Evolutionary conservation across 1,284 basidiomycete genomes (phyloP).

Genomic region (Cryptococcus jaspeensis): DNA sequence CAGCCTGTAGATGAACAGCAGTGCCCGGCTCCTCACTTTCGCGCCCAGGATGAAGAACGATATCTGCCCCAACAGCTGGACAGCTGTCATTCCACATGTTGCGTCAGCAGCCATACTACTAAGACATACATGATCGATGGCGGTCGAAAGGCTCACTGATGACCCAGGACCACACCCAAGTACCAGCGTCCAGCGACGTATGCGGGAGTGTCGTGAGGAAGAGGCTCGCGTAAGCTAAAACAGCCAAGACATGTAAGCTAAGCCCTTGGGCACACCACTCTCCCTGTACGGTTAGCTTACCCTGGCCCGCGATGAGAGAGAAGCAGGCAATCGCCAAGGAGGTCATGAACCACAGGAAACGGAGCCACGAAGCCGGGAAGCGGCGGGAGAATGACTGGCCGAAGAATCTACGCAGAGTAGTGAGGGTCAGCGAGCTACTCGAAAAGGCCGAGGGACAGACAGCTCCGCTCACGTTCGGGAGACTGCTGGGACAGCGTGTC

Average conservation of each 20-base stretch:
- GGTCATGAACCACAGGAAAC: constrained; percentile 60
- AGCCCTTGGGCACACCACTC: background rate
- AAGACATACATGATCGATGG: background rate
- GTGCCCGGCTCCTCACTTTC: constrained; percentile 56
- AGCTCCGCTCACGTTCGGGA: constrained; percentile 30
- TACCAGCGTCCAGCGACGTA: constrained; percentile 57
- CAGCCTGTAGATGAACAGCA: constrained; percentile 58
- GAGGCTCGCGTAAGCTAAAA: constrained; percentile 55
- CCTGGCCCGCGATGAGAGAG: constrained; percentile 58
- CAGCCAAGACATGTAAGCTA: no score
- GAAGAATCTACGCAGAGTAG: constrained; percentile 44
- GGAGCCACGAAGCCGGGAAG: constrained; percentile 57
- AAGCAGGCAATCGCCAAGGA: constrained; percentile 57
- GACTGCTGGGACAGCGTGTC: constrained; percentile 36
- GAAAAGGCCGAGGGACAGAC: background rate
- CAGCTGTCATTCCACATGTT: constrained; percentile 28
- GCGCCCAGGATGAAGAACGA: constrained; percentile 56
- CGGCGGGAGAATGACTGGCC: constrained; percentile 52
- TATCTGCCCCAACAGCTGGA: constrained; percentile 53
- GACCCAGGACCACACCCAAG: constrained; percentile 59
- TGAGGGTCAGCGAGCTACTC: background rate
- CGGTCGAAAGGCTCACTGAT: constrained; percentile 53
- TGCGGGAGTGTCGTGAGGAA: constrained; percentile 59
- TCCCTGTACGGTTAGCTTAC: background rate
- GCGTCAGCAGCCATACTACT: background rate